Conservation (phyloP, 1,284 basidiomycete genomes). For the Sutorius eximius region DNA sequence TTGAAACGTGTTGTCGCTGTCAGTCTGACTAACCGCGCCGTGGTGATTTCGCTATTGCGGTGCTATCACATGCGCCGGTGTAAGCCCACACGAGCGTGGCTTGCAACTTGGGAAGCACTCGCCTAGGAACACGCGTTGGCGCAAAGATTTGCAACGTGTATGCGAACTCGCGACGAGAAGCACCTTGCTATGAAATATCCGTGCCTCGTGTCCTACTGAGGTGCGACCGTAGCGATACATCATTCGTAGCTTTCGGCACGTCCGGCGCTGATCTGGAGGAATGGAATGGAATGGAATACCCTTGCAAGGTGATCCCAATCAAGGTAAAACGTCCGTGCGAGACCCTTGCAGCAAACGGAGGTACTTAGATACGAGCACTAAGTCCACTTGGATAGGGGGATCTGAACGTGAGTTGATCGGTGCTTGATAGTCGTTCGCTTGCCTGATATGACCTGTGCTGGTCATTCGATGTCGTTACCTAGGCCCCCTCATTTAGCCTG, state of each 20-base stretch:
- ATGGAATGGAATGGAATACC: conserved; percentile 1
- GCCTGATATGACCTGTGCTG: conserved; percentile 5
- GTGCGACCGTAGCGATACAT: not conserved
- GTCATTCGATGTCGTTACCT: not conserved
- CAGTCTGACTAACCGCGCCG: not conserved
- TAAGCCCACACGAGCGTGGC: not conserved
- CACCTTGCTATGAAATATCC: not conserved
- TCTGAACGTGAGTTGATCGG: not conserved
- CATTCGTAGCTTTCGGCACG: not conserved
- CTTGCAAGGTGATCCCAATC: not conserved
- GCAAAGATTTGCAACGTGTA: conserved; percentile 7
- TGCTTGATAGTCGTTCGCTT: conserved; percentile 1
- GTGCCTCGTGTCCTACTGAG: conserved; percentile 9
- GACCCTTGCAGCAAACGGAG: not conserved
- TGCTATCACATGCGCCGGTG: not conserved
- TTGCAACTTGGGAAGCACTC: not conserved
- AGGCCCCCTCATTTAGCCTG: not conserved
- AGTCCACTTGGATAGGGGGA: conserved; percentile 1
- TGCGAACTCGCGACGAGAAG: not conserved
- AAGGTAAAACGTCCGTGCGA: not conserved
- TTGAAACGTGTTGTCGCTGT: conserved; percentile 15
- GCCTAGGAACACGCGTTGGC: not conserved
- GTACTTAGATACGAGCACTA: not conserved
- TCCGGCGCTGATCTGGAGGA: conserved; percentile 3
- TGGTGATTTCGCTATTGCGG: not conserved